phyloP scores from a whole-genome alignment of 805 yeast species.

The Nakazawaea anatomiae region DNA sequence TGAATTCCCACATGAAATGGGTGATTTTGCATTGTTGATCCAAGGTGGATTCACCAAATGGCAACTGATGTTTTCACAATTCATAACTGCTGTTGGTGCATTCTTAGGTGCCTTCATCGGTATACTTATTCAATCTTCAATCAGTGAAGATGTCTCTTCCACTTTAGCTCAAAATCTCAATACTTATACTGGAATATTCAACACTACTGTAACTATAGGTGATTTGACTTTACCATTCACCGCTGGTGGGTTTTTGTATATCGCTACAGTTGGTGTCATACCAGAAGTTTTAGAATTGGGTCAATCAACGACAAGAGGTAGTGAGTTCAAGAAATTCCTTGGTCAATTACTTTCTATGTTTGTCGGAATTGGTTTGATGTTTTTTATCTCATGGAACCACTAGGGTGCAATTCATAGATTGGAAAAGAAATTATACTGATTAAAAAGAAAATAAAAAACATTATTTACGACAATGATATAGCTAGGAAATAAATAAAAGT shows the following conservation, averaged over 20 bases:
- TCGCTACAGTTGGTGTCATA: constrained; percentile 69
- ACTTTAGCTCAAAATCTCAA: constrained; percentile 7
- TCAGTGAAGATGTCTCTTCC: constrained; percentile 14
- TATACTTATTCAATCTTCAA: constrained; percentile 43
- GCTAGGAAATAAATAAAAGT: neutral
- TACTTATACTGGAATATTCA: constrained; percentile 33
- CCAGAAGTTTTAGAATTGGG: constrained; percentile 58
- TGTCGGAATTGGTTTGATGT: constrained; percentile 56
- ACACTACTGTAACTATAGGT: constrained; percentile 42
- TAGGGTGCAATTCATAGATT: constrained; percentile 12
- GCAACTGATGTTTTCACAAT: constrained; percentile 63
- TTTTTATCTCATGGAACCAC: constrained; percentile 41
- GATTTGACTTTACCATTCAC: constrained; percentile 64
- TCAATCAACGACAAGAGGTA: constrained; percentile 25
- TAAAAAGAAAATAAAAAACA: neutral
- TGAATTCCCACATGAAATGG: constrained; percentile 78
- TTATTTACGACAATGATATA: neutral
- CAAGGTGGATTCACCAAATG: constrained; percentile 64
- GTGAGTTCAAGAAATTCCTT: constrained; percentile 33
- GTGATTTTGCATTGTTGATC: constrained; percentile 69
- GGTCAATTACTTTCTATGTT: constrained; percentile 43
- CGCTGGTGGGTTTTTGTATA: constrained; percentile 71
- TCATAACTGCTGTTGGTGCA: constrained; percentile 61
- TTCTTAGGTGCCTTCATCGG: constrained; percentile 62
- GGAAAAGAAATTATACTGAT: neutral